These are phyloP conservation scores for Euphorbia celastroides DNA, from an alignment of 441 rosid species.

Conservation along the genomic window DNA sequence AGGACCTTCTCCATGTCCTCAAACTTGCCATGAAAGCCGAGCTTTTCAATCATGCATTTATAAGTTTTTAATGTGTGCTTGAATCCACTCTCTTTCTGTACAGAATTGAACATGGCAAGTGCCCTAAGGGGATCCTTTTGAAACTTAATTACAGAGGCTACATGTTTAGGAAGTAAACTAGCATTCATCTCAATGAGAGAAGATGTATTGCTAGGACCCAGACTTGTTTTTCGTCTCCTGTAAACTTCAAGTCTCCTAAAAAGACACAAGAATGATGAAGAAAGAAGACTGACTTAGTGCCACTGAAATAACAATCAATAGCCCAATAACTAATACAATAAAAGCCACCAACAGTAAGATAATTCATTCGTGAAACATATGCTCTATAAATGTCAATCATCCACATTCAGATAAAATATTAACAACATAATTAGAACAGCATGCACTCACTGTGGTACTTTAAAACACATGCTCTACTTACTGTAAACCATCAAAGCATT, in stretches of 20 bases:
- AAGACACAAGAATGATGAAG: slow-evolving; percentile 2
- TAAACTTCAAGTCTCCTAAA: slow-evolving; percentile 18
- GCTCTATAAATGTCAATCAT: background rate
- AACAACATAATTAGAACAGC: background rate
- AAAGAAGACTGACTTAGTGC: background rate
- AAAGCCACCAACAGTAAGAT: background rate
- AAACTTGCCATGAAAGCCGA: slow-evolving; percentile 68
- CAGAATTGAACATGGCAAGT: slow-evolving; percentile 68
- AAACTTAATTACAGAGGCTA: slow-evolving; percentile 61
- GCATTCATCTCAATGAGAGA: slow-evolving; percentile 41
- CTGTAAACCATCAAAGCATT: background rate
- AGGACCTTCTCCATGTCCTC: slow-evolving; percentile 71
- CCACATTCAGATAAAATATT: background rate
- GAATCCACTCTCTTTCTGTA: slow-evolving; percentile 55
- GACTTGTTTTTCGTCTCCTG: background rate
- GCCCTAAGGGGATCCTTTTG: slow-evolving; percentile 74
- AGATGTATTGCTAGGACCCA: slow-evolving; percentile 12
- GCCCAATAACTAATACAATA: background rate
- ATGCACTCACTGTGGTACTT: background rate
- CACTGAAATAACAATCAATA: background rate
- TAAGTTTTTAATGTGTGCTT: slow-evolving; percentile 72
- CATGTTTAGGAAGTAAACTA: slow-evolving; percentile 74
- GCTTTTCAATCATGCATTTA: slow-evolving; percentile 67
- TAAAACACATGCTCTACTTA: background rate
- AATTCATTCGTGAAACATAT: background rate